phyloP scores from a whole-genome alignment of 2,329 filamentous ascomycete genomes.

The Neopestalotiopsis clavispora region DNA sequence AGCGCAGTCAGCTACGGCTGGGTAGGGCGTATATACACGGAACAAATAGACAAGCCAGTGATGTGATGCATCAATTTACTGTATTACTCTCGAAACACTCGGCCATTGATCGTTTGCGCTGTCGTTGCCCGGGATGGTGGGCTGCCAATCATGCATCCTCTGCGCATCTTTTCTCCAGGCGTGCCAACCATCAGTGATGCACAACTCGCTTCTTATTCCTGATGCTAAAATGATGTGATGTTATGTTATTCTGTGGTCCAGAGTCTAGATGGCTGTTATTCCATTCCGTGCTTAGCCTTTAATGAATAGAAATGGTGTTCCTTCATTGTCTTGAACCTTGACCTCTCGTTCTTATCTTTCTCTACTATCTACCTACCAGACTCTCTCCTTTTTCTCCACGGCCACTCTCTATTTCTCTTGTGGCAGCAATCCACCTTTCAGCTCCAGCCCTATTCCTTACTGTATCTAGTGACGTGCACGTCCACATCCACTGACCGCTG shows the following conservation, averaged over 20 bases:
- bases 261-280: not conserved
- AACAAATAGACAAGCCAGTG: not conserved
- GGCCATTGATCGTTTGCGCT: not conserved
- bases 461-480: not conserved
- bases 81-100: not conserved
- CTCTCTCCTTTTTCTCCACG: not conserved
- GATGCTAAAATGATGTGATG: not conserved
- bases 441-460: not conserved
- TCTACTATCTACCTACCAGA: not conserved
- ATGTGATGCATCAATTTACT: not conserved
- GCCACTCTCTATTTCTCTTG: not conserved
- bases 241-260: not conserved
- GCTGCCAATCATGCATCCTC: not conserved
- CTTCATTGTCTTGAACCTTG: not conserved
- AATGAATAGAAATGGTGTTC: not conserved
- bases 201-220: not conserved
- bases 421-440: not conserved
- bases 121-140: not conserved
- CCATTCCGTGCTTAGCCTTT: not conserved
- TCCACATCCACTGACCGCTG: not conserved
- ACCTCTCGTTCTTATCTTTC: not conserved
- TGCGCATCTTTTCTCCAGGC: not conserved
- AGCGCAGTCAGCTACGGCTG: not conserved
- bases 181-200: not conserved
- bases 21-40: not conserved